Evolutionary conservation across 2,329 filamentous ascomycete genomes (phyloP), one percentile per base, ranked within the genome.

Genomic region (Cadophora luteo-olivacea): DNA sequence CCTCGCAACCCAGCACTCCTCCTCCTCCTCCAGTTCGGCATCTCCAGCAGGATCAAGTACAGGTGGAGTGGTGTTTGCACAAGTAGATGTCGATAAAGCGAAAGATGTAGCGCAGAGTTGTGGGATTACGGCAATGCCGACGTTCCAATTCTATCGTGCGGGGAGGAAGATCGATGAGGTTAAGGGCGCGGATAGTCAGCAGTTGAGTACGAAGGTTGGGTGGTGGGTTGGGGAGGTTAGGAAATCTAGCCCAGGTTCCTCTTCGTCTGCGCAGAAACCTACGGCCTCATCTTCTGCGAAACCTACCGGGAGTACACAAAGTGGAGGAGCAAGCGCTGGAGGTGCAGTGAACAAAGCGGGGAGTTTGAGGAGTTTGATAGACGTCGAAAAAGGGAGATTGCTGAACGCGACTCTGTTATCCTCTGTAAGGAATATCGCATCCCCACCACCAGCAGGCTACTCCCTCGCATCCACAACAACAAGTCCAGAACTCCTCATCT

Each of bases 111-210:
- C 93, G 16, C 85, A 89, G 76, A 84, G 87, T 72, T 92, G 97
- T 81, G 86, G 87, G 75, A 90, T 97, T 77, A 89, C 89, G 73
- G 92, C 93, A 83, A 94, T 97, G 89, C 95, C 95, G 4, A 97
- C 95, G 61, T 98, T 98, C 81, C 88, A 97, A 79, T 89, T 98
- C 81, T 94, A 92, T 84, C 91, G 93, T 82, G 87, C 87, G 77
- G 90, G 90, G 75, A 84, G 86, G 73, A 88, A 91, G 77, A 85
- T 92, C 76, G 87, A 92, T 74, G 93, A 91, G 61, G 89, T 97
- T 76, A 87, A 87, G 76, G 96, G 95, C 74, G 94, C 94, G 45
- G 92, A 97, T 82, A 87, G 91, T 0, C 85, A 90, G 11, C 90
- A 89, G 65, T 87, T 98, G 38, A 90, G 89, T 1, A 75, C 74